A percentile compares a stretch with the other conserved stretches of the same genome.
These are phyloP conservation scores for Lactuca sativa DNA, from an alignment of 129 eudicot species.

Conservation along the genomic window DNA sequence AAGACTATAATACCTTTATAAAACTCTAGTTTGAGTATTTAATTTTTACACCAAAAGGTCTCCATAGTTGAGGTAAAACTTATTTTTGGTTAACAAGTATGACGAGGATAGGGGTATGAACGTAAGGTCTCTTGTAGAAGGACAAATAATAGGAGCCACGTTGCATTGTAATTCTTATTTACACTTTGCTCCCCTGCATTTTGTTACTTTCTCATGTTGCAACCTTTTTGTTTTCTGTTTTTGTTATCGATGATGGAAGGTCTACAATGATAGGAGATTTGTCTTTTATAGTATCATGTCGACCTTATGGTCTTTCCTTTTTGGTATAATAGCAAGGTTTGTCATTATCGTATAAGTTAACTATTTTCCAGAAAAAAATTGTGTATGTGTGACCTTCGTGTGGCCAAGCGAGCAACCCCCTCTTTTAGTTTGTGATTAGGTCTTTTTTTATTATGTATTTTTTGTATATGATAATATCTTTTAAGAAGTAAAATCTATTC, in stretches of 20 bases:
- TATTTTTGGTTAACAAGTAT: no score
- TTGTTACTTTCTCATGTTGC: background rate
- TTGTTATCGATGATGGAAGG: constrained; percentile 17
- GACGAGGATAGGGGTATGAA: constrained; percentile 28
- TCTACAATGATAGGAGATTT: background rate
- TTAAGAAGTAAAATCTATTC: background rate
- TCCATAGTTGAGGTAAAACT: no score
- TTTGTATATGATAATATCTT: background rate
- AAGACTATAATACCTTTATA: no score
- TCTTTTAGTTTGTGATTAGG: background rate
- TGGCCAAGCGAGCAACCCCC: background rate
- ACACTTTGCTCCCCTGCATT: constrained; percentile 24
- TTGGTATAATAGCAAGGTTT: background rate
- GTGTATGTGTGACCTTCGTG: constrained; percentile 1
- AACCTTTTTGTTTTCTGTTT: background rate
- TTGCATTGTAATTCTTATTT: constrained; percentile 20
- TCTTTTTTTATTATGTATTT: background rate
- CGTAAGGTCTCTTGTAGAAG: constrained; percentile 31
- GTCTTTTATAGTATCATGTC: background rate
- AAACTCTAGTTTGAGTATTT: no score
- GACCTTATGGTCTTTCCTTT: background rate
- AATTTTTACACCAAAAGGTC: no score
- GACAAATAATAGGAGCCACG: constrained; percentile 36
- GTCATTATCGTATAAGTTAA: background rate
- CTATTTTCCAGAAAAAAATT: no score